Percentiles rank a stretch among this genome's conserved stretches.
Evolutionary conservation across 179 eudicot genomes (phyloP).

Genomic region (Nepenthes alata): DNA sequence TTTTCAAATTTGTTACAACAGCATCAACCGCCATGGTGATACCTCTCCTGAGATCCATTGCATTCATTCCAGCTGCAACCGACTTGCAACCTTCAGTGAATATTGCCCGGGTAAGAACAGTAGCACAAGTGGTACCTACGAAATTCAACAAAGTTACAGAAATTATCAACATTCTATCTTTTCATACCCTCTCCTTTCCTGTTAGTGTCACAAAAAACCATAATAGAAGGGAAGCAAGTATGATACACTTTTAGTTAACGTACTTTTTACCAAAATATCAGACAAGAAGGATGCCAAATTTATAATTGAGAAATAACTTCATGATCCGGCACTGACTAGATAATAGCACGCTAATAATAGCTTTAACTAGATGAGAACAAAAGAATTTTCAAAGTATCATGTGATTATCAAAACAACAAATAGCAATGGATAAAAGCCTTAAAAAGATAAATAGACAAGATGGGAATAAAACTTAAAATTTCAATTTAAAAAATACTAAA

Average conservation of each 20-base stretch:
- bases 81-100: slow-evolving; percentile 83
- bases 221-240: not conserved
- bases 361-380: no score
- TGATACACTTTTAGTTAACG: no score
- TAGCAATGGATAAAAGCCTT: not conserved
- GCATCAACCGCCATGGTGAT: slow-evolving; percentile 84
- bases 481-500: no score
- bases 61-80: slow-evolving; percentile 94
- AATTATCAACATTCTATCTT: no score
- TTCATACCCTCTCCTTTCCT: no score
- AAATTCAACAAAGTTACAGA: slow-evolving; percentile 1
- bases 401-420: not conserved
- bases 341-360: no score
- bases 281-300: no score
- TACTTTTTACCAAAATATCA: no score
- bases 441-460: not conserved
- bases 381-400: no score
- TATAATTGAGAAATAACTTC: no score
- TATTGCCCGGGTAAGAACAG: slow-evolving; percentile 77
- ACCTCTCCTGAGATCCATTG: slow-evolving; percentile 86
- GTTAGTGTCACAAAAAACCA: no score
- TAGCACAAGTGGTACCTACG: slow-evolving; percentile 86
- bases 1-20: slow-evolving; percentile 73
- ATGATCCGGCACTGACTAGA: no score
- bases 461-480: not conserved